Percentiles rank a stretch among this genome's conserved stretches.
phyloP scores from a whole-genome alignment of 148 eudicot species.

The Limonium bicolor region DNA sequence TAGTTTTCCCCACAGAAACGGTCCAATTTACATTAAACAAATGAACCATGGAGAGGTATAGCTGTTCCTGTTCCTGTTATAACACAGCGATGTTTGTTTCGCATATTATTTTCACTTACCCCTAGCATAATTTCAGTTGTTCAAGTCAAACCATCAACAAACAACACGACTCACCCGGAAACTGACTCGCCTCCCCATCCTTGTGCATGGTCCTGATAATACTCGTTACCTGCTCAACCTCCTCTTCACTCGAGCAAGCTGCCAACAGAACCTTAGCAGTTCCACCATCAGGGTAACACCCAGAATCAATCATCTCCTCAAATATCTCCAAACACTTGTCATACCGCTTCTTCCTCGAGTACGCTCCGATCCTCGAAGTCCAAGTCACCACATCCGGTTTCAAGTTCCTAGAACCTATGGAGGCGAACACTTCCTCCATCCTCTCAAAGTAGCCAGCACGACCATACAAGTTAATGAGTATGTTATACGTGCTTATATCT shows the following conservation, averaged over 20 bases:
- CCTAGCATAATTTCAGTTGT: too few species aligned
- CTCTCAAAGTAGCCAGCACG: conserved; percentile 61
- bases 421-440: conserved; percentile 63
- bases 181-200: conserved; percentile 7
- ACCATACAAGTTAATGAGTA: conserved; percentile 59
- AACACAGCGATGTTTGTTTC: too few species aligned
- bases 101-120: too few species aligned
- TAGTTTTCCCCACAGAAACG: too few species aligned
- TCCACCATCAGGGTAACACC: conserved; percentile 87
- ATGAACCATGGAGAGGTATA: too few species aligned
- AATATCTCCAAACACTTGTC: conserved; percentile 55
- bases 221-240: conserved; percentile 55
- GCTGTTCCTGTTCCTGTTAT: too few species aligned
- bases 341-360: conserved; percentile 68
- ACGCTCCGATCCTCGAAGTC: conserved; percentile 88
- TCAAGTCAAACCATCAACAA: too few species aligned
- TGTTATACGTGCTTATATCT: conserved; percentile 73
- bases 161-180: too few species aligned
- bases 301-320: conserved; percentile 73
- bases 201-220: conserved; percentile 70
- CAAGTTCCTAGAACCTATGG: conserved; percentile 30
- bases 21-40: too few species aligned
- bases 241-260: conserved; percentile 64
- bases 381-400: conserved; percentile 69
- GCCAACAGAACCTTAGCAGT: conserved; percentile 76